A percentile compares a stretch with the other conserved stretches of the same genome.
phyloP scores from a whole-genome alignment of 2,329 filamentous ascomycete species.

The Apiospora phragmitis region DNA sequence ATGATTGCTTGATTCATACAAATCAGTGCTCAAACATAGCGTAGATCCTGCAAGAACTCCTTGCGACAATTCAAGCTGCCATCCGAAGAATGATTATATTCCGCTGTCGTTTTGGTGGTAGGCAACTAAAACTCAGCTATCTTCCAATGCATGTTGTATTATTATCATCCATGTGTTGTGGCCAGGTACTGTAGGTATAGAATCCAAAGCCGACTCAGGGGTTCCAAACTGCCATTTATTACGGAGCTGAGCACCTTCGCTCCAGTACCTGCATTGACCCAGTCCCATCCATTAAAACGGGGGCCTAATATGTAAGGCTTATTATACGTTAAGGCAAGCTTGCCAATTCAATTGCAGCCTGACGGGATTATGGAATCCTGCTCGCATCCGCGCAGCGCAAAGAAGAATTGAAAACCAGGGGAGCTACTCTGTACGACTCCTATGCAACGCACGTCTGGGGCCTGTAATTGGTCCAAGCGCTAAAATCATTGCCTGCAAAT shows the following conservation, averaged over 20 bases:
- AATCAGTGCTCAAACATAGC: neutral
- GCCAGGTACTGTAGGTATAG: too few relatives aligned
- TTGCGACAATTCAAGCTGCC: neutral
- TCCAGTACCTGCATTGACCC: neutral
- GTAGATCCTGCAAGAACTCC: too few relatives aligned
- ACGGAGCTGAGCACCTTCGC: neutral
- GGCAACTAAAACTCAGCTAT: neutral
- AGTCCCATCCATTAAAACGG: neutral
- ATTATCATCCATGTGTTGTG: too few relatives aligned
- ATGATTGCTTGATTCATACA: neutral
- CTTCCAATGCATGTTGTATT: neutral
- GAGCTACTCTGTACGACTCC: neutral
- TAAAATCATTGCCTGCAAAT: neutral
- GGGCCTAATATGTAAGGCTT: neutral
- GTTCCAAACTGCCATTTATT: neutral
- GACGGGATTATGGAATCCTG: neutral
- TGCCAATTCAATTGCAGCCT: constrained; percentile 5
- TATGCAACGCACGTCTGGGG: neutral
- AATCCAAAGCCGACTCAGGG: neutral
- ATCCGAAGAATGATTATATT: neutral
- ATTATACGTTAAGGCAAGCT: neutral
- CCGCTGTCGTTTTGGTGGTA: neutral
- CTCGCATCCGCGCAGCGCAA: neutral
- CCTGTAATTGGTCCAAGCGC: neutral
- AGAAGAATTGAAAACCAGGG: neutral